These are phyloP conservation scores for Corynascus novoguineensis DNA, from an alignment of 495 filamentous ascomycete genomes.

Conservation along the genomic window DNA sequence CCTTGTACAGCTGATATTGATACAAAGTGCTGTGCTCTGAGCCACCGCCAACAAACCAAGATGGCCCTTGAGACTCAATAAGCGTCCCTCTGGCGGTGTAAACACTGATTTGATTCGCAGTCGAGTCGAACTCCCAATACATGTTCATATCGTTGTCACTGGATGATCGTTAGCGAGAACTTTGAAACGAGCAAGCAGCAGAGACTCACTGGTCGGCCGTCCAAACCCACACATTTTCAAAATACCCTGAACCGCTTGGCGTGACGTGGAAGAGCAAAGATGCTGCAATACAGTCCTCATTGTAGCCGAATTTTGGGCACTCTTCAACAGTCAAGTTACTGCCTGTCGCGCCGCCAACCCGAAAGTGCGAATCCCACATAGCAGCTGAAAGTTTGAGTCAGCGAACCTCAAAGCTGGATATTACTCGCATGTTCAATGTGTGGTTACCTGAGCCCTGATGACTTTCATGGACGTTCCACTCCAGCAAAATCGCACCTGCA, in stretches of 20 bases:
- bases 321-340: conserved; percentile 58
- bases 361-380: conserved; percentile 14
- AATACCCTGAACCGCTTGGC: conserved; percentile 58
- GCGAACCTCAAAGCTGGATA: not conserved
- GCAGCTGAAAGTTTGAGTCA: not conserved
- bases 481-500: conserved; percentile 75
- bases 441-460: not conserved
- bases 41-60: conserved; percentile 35
- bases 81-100: conserved; percentile 77
- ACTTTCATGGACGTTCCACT: conserved; percentile 66
- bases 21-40: conserved; percentile 76
- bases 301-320: conserved; percentile 39
- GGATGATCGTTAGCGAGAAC: not conserved
- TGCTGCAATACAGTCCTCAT: conserved; percentile 47
- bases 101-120: conserved; percentile 33
- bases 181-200: not conserved
- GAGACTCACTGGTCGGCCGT: conserved; percentile 62
- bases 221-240: conserved; percentile 93
- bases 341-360: conserved; percentile 40
- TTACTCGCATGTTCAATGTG: not conserved
- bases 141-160: conserved; percentile 57
- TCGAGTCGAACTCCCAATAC: conserved; percentile 11
- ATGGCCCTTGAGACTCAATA: conserved; percentile 51
- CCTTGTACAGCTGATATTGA: conserved; percentile 68
- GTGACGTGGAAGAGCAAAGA: conserved; percentile 71